Conservation (phyloP, 2,329 filamentous ascomycete genomes). For the Talaromyces sp. region DNA sequence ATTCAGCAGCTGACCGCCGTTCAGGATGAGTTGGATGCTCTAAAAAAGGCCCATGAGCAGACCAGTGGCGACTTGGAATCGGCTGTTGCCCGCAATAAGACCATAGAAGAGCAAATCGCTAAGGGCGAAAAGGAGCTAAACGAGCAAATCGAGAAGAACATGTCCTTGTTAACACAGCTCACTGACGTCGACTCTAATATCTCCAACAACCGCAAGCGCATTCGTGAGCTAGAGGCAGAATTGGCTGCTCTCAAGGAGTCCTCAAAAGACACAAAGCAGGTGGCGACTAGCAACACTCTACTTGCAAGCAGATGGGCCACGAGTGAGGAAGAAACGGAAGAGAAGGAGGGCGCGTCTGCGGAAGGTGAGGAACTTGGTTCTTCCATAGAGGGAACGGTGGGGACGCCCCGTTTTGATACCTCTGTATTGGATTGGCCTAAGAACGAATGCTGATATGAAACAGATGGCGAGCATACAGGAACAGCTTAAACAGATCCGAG, state of each 20-base stretch:
- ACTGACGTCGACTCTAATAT: constrained; percentile 38
- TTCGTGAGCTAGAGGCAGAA: constrained; percentile 41
- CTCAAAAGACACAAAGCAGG: constrained; percentile 28
- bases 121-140: constrained; percentile 37
- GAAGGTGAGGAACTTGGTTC: constrained; percentile 49
- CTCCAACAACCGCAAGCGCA: constrained; percentile 34
- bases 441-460: constrained; percentile 23
- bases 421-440: constrained; percentile 21
- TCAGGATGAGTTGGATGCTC: constrained; percentile 32
- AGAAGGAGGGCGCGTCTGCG: constrained; percentile 34
- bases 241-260: constrained; percentile 36
- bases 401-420: constrained; percentile 36
- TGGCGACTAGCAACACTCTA: constrained; percentile 29
- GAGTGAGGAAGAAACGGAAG: constrained; percentile 31
- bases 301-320: constrained; percentile 44
- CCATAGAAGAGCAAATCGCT: constrained; percentile 33
- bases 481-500: constrained; percentile 46
- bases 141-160: constrained; percentile 42
- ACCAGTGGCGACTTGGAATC: constrained; percentile 34
- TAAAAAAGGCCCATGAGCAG: constrained; percentile 32
- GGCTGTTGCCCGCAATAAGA: constrained; percentile 27
- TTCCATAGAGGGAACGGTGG: constrained; percentile 49
- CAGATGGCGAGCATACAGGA: constrained; percentile 50
- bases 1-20: constrained; percentile 50
- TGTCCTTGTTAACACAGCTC: constrained; percentile 39